Base-by-base conservation (phyloP, 2,329 filamentous ascomycete genomes). In the Beauveria rudraprayagi region DNA sequence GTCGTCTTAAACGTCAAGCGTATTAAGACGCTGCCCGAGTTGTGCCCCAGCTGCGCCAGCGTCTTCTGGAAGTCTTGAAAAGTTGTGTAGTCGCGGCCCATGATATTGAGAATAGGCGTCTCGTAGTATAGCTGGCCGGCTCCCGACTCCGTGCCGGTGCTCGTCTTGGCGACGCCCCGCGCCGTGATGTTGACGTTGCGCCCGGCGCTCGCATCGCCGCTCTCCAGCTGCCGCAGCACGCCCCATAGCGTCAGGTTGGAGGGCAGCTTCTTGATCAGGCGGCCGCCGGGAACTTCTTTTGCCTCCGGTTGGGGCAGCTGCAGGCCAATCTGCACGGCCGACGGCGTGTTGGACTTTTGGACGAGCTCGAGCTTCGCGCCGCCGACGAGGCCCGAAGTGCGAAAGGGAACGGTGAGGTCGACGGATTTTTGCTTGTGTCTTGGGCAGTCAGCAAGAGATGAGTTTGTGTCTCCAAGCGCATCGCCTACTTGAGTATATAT, bases 311-410 rank as follows among this genome's bases (percentile, higher is more conserved):
- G 81, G 3, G 91, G 90, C 30, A 97, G 78, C 70, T 96, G 90
- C 14, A 99, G 78, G n/a, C 91, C 93, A 47, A 99, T 88, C 46
- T 89, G 92, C 61, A 99, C 88, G 53, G 89, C 88, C 1, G 91
- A 88, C 0, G 92, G 89, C 0, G 92, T 94, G 61, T 90, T 90
- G 51, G 92, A 94, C 62, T 89, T 87, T 70, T 91, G 87, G 24
- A 97, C 88, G 55, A 99, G 89, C 71, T 97, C 92, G 62, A 99
- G 85, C 71, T 95, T 96, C 62, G 94, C 93, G 64, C 94, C 94
- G 43, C 90, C 84, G 14, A 83, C 80, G 6, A 99, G 86, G 55
- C 92, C 91, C 5, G 92, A 89, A 30, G 93, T 85, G 53, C 93
- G 87, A 71, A 92, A 91, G 47, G 90, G 88, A 61, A 91, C 82